Evolutionary conservation across 257 asterid genomes (phyloP).

Genomic region (Jacaranda mimosifolia): DNA sequence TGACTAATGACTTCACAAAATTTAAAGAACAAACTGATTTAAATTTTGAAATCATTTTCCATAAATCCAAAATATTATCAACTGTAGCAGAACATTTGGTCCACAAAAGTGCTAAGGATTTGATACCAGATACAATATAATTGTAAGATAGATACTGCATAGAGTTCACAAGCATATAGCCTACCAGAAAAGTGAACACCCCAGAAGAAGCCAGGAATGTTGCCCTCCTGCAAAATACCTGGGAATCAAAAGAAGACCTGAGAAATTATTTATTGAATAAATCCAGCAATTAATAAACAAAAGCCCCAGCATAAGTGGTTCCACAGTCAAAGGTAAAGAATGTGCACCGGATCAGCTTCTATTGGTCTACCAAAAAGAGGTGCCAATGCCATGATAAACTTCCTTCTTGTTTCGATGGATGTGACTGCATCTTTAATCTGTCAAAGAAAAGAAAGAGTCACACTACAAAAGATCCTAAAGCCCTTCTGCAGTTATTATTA

Average conservation of each 20-base stretch:
- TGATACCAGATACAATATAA: conserved; percentile 4
- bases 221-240: conserved; percentile 91
- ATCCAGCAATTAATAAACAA: conserved; percentile 1
- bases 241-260: conserved; percentile 40
- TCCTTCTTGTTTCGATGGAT: conserved; percentile 77
- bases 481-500: conserved; percentile 10
- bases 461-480: conserved; percentile 17
- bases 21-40: conserved; percentile 1
- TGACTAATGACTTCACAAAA: conserved; percentile 3
- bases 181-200: conserved; percentile 84
- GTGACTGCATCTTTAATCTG: conserved; percentile 87
- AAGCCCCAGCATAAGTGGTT: conserved; percentile 27
- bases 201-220: conserved; percentile 79
- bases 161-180: conserved; percentile 29
- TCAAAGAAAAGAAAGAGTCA: conserved; percentile 24
- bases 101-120: neutral
- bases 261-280: conserved; percentile 29
- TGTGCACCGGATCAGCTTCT: conserved; percentile 88
- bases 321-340: conserved; percentile 31
- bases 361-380: conserved; percentile 85
- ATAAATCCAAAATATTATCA: neutral
- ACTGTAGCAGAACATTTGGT: neutral
- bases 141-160: neutral
- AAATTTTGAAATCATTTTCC: neutral
- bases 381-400: conserved; percentile 67